Conservation (phyloP, 1,284 basidiomycete species). For the Ustilago nuda region DNA sequence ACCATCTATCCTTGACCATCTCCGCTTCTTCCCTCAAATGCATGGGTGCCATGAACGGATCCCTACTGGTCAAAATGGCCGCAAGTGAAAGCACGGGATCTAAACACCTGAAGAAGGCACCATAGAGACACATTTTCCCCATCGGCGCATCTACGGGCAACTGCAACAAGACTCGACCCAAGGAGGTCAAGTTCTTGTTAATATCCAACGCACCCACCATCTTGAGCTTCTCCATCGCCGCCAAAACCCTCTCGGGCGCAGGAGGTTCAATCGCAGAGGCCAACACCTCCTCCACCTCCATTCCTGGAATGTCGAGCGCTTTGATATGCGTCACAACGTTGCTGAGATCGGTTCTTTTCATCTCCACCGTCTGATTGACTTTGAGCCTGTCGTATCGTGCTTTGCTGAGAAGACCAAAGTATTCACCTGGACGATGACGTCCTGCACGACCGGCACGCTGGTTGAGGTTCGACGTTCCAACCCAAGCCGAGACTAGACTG, state of each 20-base stretch:
- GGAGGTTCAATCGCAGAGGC: conserved; percentile 90
- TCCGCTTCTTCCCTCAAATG: conserved; percentile 72
- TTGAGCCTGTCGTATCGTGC: conserved; percentile 77
- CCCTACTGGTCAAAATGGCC: conserved; percentile 87
- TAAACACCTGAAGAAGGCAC: conserved; percentile 92
- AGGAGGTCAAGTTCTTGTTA: conserved; percentile 82
- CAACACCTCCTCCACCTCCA: conserved; percentile 88
- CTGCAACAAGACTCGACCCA: conserved; percentile 88
- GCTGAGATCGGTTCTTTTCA: conserved; percentile 77
- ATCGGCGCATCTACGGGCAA: conserved; percentile 90
- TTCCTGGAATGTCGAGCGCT: conserved; percentile 89
- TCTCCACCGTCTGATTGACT: conserved; percentile 91
- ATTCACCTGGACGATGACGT: conserved; percentile 89
- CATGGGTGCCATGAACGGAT: conserved; percentile 87
- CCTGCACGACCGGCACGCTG: conserved; percentile 94
- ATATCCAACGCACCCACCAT: conserved; percentile 89
- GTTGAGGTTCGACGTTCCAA: conserved; percentile 90
- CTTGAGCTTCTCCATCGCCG: conserved; percentile 83
- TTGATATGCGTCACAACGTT: conserved; percentile 83
- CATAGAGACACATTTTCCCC: conserved; percentile 88
- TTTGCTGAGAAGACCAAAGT: conserved; percentile 84
- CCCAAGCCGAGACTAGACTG: conserved; percentile 87
- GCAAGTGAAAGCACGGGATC: conserved; percentile 90
- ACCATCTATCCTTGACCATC: conserved; percentile 83
- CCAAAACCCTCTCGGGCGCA: conserved; percentile 79